Evolutionary conservation across 73 alveolate genomes (phyloP).

Genomic region (Stentor coeruleus): DNA sequence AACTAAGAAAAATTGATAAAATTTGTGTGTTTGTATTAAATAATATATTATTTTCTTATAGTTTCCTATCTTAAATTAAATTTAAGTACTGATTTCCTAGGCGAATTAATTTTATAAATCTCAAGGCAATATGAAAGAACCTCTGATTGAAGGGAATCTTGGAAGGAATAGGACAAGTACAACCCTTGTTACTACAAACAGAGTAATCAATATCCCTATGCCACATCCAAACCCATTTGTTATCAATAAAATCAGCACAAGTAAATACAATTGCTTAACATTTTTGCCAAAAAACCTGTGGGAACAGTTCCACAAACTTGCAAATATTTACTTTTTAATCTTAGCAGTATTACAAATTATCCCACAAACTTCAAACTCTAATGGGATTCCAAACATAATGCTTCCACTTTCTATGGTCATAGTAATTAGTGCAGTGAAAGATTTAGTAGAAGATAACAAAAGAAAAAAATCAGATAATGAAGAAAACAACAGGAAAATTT

Average conservation of each 20-base stretch:
- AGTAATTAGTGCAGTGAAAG: conserved; percentile 15
- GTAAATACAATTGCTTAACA: conserved; percentile 40
- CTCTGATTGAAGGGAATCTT: not conserved
- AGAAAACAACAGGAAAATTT: conserved; percentile 34
- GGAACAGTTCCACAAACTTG: conserved; percentile 73
- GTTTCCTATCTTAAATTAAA: too few species aligned
- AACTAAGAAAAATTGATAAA: too few species aligned
- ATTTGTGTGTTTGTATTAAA: too few species aligned
- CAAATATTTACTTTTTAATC: conserved; percentile 74
- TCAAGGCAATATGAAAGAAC: not conserved
- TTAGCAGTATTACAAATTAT: conserved; percentile 64
- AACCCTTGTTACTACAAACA: not conserved
- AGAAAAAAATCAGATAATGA: conserved; percentile 26
- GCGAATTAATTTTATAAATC: too few species aligned
- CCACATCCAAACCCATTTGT: not conserved
- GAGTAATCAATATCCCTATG: conserved; percentile 12
- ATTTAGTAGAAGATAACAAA: conserved; percentile 2
- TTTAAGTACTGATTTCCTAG: too few species aligned
- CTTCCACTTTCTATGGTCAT: conserved; percentile 10
- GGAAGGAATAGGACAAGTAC: not conserved
- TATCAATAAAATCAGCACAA: conserved; percentile 49
- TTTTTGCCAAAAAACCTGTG: conserved; percentile 59
- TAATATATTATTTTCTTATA: too few species aligned
- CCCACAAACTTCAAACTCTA: conserved; percentile 27
- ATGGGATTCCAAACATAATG: not conserved